Evolutionary conservation across 352 stramenopile species (phyloP).

Genomic region (Phytopythium mirpurense): DNA sequence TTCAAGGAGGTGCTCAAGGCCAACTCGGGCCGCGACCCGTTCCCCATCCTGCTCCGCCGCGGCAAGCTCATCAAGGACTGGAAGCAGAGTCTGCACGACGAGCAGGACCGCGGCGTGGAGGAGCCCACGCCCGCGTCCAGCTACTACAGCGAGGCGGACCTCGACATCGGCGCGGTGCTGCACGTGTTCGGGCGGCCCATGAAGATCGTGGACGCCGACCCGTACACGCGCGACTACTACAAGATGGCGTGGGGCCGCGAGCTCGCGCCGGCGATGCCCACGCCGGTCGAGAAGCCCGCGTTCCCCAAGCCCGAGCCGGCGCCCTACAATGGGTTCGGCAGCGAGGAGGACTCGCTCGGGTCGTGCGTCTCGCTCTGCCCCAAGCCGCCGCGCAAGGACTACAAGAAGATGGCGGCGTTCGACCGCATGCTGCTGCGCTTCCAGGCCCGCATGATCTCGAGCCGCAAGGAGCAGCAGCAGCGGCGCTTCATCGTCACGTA

Average conservation of each 20-base stretch:
- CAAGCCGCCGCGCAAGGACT: constrained; percentile 74
- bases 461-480: constrained; percentile 66
- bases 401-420: constrained; percentile 74
- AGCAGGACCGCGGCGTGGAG: constrained; percentile 76
- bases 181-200: constrained; percentile 67
- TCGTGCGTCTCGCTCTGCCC: constrained; percentile 57
- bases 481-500: constrained; percentile 81
- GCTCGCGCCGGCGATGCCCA: constrained; percentile 35
- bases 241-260: constrained; percentile 55
- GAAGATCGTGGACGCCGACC: constrained; percentile 71
- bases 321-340: constrained; percentile 72
- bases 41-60: constrained; percentile 68
- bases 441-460: constrained; percentile 61
- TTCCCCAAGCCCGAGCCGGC: constrained; percentile 57
- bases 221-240: constrained; percentile 76
- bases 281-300: constrained; percentile 32
- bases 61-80: constrained; percentile 60
- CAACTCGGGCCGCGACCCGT: constrained; percentile 82
- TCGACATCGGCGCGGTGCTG: constrained; percentile 56
- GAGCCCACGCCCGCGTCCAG: constrained; percentile 46
- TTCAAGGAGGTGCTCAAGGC: constrained; percentile 77
- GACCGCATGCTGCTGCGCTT: constrained; percentile 79
- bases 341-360: constrained; percentile 69
- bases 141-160: constrained; percentile 73
- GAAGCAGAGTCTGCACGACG: constrained; percentile 56